Percentiles rank a stretch among this genome's conserved stretches.
Conservation (phyloP, 768 basidiomycete species). For the Mycena pura region DNA sequence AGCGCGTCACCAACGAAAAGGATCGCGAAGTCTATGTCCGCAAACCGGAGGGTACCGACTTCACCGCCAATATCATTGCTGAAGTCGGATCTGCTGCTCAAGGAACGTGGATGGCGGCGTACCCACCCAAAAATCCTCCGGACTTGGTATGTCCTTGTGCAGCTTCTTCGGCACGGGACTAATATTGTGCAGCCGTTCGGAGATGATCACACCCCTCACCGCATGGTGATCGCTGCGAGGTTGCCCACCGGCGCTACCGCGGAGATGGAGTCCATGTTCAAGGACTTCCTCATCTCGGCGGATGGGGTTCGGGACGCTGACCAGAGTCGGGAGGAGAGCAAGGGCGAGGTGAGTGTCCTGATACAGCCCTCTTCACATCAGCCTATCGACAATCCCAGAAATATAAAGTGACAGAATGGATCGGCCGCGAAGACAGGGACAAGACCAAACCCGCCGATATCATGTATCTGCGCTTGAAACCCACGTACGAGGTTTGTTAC, state of each 20-base stretch:
- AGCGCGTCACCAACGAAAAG: background rate
- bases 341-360: background rate
- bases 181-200: background rate
- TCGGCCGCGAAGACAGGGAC: background rate
- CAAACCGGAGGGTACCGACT: background rate
- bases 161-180: background rate
- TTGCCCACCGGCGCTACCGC: background rate
- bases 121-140: background rate
- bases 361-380: background rate
- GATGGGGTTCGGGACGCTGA: background rate
- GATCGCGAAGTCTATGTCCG: background rate
- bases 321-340: background rate
- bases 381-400: background rate
- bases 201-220: background rate
- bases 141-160: background rate
- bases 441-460: background rate
- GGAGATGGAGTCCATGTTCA: background rate
- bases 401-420: background rate
- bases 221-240: background rate
- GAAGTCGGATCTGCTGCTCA: background rate
- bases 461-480: background rate
- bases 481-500: background rate
- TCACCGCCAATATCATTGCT: background rate
- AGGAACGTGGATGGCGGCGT: slow-evolving; percentile 1
- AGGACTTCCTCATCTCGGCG: background rate